Conservation (phyloP, 108 stramenopile species). For the Cyclotella baltica region DNA sequence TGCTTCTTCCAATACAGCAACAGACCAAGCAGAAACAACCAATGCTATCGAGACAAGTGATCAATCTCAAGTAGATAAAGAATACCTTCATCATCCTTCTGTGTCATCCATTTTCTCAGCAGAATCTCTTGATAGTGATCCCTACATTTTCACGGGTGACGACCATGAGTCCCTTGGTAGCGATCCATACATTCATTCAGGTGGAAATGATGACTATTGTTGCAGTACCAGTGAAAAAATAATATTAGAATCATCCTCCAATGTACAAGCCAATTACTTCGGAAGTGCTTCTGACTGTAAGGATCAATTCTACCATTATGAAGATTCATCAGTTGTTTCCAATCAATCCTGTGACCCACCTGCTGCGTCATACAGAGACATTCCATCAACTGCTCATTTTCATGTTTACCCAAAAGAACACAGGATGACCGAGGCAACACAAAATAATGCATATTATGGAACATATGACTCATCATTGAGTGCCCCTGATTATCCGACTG, state of each 20-base stretch:
- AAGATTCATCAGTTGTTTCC: slow-evolving; percentile 23
- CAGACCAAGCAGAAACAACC: neutral
- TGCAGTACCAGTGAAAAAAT: neutral
- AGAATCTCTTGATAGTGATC: slow-evolving; percentile 17
- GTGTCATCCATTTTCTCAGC: slow-evolving; percentile 1
- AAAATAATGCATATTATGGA: too few species aligned
- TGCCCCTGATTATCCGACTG: too few species aligned
- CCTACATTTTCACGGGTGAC: slow-evolving; percentile 9
- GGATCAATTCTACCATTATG: neutral
- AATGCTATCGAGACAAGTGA: neutral
- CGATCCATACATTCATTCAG: neutral
- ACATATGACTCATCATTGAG: too few species aligned
- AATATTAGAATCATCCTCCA: neutral
- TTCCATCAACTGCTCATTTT: slow-evolving; percentile 7
- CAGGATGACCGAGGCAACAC: neutral
- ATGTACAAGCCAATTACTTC: neutral
- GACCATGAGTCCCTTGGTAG: slow-evolving; percentile 12
- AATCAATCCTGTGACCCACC: slow-evolving; percentile 51
- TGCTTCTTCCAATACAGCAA: too few species aligned
- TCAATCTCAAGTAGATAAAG: slow-evolving; percentile 6
- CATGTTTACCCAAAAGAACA: neutral
- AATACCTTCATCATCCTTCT: neutral
- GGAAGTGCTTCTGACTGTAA: neutral
- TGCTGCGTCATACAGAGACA: slow-evolving; percentile 45
- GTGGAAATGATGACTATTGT: neutral